phyloP scores from a whole-genome alignment of 257 asterid genomes.

The Salvia rosmarinus region DNA sequence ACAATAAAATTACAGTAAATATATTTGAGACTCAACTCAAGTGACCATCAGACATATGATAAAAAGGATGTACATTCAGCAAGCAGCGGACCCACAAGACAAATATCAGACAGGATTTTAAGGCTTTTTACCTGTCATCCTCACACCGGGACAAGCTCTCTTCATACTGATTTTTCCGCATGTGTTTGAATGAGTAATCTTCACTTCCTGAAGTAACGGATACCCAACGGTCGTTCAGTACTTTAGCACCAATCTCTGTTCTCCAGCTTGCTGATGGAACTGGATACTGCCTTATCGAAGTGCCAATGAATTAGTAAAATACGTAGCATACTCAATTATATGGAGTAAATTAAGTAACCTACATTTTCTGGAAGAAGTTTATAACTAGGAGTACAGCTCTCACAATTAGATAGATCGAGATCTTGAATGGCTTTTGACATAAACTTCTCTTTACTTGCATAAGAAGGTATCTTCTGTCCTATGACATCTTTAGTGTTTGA shows the following conservation, averaged over 20 bases:
- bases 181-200: constrained; percentile 95
- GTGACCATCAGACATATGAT: constrained; percentile 16
- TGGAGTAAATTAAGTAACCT: constrained; percentile 33
- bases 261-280: constrained; percentile 75
- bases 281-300: constrained; percentile 70
- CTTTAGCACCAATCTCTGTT: constrained; percentile 69
- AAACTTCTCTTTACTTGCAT: constrained; percentile 73
- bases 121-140: constrained; percentile 76
- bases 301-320: constrained; percentile 40
- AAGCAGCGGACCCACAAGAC: constrained; percentile 26
- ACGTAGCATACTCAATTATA: constrained; percentile 26
- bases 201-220: constrained; percentile 99
- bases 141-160: constrained; percentile 96
- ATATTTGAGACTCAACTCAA: constrained; percentile 21
- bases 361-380: constrained; percentile 91
- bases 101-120: constrained; percentile 25
- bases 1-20: constrained; percentile 13
- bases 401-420: constrained; percentile 89
- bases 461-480: constrained; percentile 63
- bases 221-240: constrained; percentile 93
- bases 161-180: constrained; percentile 96
- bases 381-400: constrained; percentile 92
- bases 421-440: constrained; percentile 83
- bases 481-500: constrained; percentile 50
- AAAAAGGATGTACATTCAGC: constrained; percentile 20